Conservation (phyloP, 225 moss, liverwort and hornwort species). For the Marchantia paleacea region DNA sequence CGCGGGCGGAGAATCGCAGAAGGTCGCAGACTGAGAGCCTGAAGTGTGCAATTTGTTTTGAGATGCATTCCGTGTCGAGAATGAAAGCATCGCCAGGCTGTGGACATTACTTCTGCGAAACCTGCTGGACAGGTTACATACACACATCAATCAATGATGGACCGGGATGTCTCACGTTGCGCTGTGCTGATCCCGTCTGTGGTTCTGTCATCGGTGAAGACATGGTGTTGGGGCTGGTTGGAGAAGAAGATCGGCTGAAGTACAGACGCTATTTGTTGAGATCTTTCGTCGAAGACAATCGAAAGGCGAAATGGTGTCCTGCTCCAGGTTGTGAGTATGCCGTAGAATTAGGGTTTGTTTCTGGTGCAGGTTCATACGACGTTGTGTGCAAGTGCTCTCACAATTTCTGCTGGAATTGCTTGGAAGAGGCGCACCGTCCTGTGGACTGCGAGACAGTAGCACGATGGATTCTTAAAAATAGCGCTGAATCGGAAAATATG, state of each 20-base stretch:
- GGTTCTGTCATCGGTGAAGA: slow-evolving; percentile 91
- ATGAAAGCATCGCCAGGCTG: slow-evolving; percentile 76
- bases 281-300: slow-evolving; percentile 93
- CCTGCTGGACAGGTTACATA: slow-evolving; percentile 95
- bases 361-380: slow-evolving; percentile 81
- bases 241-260: slow-evolving; percentile 66
- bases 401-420: slow-evolving; percentile 93
- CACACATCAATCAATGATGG: slow-evolving; percentile 96
- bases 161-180: slow-evolving; percentile 88
- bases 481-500: slow-evolving; percentile 99
- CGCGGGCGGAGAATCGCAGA: slow-evolving; percentile 38
- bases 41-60: slow-evolving; percentile 86
- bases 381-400: slow-evolving; percentile 91
- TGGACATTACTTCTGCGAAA: slow-evolving; percentile 92
- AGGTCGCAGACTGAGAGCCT: slow-evolving; percentile 47
- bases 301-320: slow-evolving; percentile 98
- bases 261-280: slow-evolving; percentile 83
- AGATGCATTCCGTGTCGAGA: slow-evolving; percentile 61
- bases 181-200: slow-evolving; percentile 95
- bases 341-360: slow-evolving; percentile 65
- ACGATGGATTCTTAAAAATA: slow-evolving; percentile 95
- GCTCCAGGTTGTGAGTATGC: slow-evolving; percentile 98
- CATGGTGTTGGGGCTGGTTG: slow-evolving; percentile 86
- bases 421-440: slow-evolving; percentile 98
- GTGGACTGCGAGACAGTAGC: slow-evolving; percentile 96